Evolutionary conservation across 768 basidiomycete species (phyloP).

Genomic region (Tricholoma saponaceum): DNA sequence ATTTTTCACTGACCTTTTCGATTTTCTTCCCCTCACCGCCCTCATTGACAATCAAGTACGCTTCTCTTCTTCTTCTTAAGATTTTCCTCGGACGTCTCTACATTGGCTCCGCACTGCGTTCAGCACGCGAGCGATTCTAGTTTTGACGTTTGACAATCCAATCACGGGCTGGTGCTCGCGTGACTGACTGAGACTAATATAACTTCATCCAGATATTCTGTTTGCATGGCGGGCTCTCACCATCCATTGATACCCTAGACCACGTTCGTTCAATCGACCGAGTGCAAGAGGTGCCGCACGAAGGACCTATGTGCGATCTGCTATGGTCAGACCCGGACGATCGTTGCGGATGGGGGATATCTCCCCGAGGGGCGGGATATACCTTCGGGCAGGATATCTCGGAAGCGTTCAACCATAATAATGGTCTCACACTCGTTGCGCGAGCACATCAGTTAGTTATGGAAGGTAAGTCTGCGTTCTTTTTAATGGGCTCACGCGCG

Average conservation of each 20-base stretch:
- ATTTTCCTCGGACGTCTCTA: background rate
- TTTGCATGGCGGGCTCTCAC: constrained; percentile 94
- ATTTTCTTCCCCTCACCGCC: constrained; percentile 95
- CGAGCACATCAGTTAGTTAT: constrained; percentile 94
- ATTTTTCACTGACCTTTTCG: constrained; percentile 98
- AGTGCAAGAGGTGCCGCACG: constrained; percentile 98
- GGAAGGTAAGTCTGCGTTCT: constrained; percentile 65
- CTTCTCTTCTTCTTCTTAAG: constrained; percentile 1
- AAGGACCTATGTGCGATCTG: constrained; percentile 99
- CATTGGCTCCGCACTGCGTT: background rate
- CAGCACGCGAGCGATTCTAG: background rate
- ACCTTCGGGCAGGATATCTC: constrained; percentile 99
- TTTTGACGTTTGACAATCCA: constrained; percentile 2
- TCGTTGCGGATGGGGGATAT: constrained; percentile 99
- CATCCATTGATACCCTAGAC: constrained; percentile 99
- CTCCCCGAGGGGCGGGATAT: constrained; percentile 97
- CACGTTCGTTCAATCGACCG: constrained; percentile 98
- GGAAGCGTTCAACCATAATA: constrained; percentile 99
- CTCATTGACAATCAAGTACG: constrained; percentile 98
- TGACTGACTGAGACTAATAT: constrained; percentile 17
- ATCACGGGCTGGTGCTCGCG: constrained; percentile 9
- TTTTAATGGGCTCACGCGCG: background rate
- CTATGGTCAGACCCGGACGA: constrained; percentile 99
- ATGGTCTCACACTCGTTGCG: constrained; percentile 93
- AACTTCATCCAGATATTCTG: constrained; percentile 81